Evolutionary conservation across 495 filamentous ascomycete species (phyloP).

Genomic region (Pseudevernia furfuracea): DNA sequence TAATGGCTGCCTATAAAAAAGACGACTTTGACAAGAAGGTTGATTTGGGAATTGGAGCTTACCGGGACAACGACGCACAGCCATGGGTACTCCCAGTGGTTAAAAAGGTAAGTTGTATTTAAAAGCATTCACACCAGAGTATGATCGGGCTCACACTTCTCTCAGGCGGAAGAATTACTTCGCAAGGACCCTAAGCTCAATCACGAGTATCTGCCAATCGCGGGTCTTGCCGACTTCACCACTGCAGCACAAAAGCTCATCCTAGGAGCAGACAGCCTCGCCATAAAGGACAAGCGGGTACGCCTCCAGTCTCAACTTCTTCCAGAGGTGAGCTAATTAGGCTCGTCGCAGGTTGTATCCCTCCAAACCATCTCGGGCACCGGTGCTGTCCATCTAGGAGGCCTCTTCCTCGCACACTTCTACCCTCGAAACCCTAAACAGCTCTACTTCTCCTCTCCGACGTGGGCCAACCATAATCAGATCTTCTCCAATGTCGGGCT

Average conservation of each 20-base stretch:
- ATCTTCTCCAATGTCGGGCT: slow-evolving; percentile 92
- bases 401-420: slow-evolving; percentile 50
- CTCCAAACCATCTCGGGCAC: slow-evolving; percentile 56
- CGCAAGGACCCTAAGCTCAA: slow-evolving; percentile 83
- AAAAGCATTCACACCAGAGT: neutral
- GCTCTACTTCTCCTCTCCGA: slow-evolving; percentile 86
- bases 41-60: slow-evolving; percentile 93
- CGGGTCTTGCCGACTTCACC: slow-evolving; percentile 76
- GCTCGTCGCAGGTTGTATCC: slow-evolving; percentile 37
- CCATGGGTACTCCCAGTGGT: slow-evolving; percentile 98
- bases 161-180: slow-evolving; percentile 79
- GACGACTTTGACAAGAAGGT: slow-evolving; percentile 84
- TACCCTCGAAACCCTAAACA: slow-evolving; percentile 45
- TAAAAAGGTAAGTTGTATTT: slow-evolving; percentile 61
- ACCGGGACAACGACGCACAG: slow-evolving; percentile 90
- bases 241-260: slow-evolving; percentile 83
- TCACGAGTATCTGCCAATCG: slow-evolving; percentile 98
- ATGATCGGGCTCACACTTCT: slow-evolving; percentile 1
- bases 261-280: slow-evolving; percentile 70
- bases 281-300: slow-evolving; percentile 75
- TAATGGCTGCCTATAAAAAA: slow-evolving; percentile 80
- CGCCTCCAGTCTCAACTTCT: neutral
- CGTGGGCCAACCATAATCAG: slow-evolving; percentile 98
- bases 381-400: slow-evolving; percentile 51
- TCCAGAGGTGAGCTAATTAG: neutral